Percentiles rank a stretch among this genome's conserved stretches.
phyloP scores from a whole-genome alignment of 2,329 filamentous ascomycete species.

The Lecanicillium sp. region DNA sequence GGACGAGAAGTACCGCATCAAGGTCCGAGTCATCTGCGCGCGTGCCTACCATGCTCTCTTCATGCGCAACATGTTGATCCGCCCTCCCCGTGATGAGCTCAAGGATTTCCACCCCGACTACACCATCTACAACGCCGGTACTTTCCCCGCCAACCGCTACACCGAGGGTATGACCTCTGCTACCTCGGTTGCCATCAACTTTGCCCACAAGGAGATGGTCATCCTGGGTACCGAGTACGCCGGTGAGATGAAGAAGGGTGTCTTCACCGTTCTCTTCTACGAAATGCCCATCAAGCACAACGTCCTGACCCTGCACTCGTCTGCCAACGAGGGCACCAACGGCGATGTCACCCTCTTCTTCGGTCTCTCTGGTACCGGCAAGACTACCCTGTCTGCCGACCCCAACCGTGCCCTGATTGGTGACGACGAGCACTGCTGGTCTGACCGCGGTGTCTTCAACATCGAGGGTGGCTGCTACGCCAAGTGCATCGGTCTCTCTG shows the following conservation, averaged over 20 bases:
- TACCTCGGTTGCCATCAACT: constrained; percentile 98
- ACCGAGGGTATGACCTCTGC: constrained; percentile 98
- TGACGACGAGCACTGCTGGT: constrained; percentile 99
- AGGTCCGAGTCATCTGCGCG: constrained; percentile 94
- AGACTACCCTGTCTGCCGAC: constrained; percentile 96
- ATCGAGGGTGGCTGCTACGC: constrained; percentile 99
- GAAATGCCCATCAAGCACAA: constrained; percentile 99
- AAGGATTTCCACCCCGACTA: constrained; percentile 98
- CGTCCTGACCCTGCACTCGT: constrained; percentile 95
- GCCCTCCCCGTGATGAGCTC: constrained; percentile 81
- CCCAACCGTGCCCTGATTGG: constrained; percentile 94
- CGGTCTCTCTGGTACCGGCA: constrained; percentile 94
- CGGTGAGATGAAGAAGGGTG: constrained; percentile 89
- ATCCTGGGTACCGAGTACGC: constrained; percentile 99
- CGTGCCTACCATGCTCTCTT: constrained; percentile 99
- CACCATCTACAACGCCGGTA: constrained; percentile 98
- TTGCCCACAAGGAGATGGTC: constrained; percentile 99
- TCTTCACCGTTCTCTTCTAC: constrained; percentile 99
- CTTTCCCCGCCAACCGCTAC: constrained; percentile 97
- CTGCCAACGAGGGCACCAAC: constrained; percentile 89
- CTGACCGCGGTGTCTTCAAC: constrained; percentile 94
- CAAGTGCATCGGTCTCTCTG: constrained; percentile 95
- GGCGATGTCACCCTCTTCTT: constrained; percentile 99
- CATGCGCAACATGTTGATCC: constrained; percentile 99
- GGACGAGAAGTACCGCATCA: constrained; percentile 97